phyloP scores from a whole-genome alignment of 169 alveolate genomes.

The Cryptosporidium ryanae region DNA sequence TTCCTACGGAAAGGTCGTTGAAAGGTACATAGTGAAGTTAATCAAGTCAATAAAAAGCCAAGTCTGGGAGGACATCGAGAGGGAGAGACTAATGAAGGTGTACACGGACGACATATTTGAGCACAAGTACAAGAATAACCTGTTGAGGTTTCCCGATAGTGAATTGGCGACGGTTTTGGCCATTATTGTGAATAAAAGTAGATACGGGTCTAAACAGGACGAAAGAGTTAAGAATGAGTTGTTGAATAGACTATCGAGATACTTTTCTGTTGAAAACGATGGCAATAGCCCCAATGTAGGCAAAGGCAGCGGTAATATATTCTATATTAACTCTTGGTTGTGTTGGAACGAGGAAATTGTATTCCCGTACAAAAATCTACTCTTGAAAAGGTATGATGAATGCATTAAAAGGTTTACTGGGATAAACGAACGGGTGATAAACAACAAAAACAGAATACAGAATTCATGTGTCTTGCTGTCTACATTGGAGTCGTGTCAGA shows the following conservation, averaged over 20 bases:
- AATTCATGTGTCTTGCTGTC: constrained; percentile 63
- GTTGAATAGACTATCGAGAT: constrained; percentile 17
- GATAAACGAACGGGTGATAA: constrained; percentile 6
- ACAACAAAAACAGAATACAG: constrained; percentile 36
- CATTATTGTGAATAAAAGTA: constrained; percentile 63
- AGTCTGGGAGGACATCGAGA: constrained; percentile 63
- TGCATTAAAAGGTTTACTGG: not conserved
- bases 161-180: constrained; percentile 58
- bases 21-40: not conserved
- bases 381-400: constrained; percentile 16
- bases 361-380: constrained; percentile 19
- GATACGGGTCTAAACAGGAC: constrained; percentile 58
- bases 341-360: constrained; percentile 53
- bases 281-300: too few relatives aligned
- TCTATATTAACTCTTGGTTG: constrained; percentile 8
- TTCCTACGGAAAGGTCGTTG: not conserved
- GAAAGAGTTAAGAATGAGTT: constrained; percentile 54
- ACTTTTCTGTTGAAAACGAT: constrained; percentile 30
- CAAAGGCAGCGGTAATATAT: not conserved
- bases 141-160: constrained; percentile 13
- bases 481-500: constrained; percentile 59
- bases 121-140: constrained; percentile 20
- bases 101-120: constrained; percentile 8
- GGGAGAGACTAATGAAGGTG: not conserved
- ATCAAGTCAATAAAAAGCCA: constrained; percentile 30